Conservation (phyloP, 495 filamentous ascomycete species). For the Endocarpon pusillum region DNA sequence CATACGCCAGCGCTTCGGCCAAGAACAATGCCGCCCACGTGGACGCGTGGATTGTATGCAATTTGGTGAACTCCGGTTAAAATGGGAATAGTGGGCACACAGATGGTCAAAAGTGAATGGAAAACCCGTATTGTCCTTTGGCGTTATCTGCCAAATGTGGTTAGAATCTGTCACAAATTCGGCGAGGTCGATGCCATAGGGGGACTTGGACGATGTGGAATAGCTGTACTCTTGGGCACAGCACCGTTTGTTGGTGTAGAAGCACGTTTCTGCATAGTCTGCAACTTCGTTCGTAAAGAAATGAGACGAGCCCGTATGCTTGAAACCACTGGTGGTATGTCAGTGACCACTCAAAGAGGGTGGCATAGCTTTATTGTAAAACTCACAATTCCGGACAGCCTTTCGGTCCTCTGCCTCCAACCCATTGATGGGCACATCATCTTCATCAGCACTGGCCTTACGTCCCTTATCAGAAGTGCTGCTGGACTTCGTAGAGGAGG, state of each 20-base stretch:
- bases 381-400: conserved; percentile 52
- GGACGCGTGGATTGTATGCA: too few relatives aligned
- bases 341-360: conserved; percentile 10
- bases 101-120: too few relatives aligned
- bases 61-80: too few relatives aligned
- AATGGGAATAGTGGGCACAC: too few relatives aligned
- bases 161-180: background rate
- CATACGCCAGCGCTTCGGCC: too few relatives aligned
- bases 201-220: background rate
- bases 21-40: too few relatives aligned
- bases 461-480: conserved; percentile 15
- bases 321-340: conserved; percentile 31
- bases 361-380: conserved; percentile 1
- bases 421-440: conserved; percentile 32
- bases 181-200: background rate
- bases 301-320: conserved; percentile 39
- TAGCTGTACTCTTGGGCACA: conserved; percentile 9
- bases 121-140: too few relatives aligned
- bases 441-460: conserved; percentile 13
- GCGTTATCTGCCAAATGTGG: too few relatives aligned
- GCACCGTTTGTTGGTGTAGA: conserved; percentile 21
- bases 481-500: conserved; percentile 18
- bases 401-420: conserved; percentile 59
- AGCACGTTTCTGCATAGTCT: conserved; percentile 32
- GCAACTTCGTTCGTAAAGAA: conserved; percentile 39